These are phyloP conservation scores for Whalleya microplaca DNA, from an alignment of 2,329 filamentous ascomycete genomes.

Conservation along the genomic window DNA sequence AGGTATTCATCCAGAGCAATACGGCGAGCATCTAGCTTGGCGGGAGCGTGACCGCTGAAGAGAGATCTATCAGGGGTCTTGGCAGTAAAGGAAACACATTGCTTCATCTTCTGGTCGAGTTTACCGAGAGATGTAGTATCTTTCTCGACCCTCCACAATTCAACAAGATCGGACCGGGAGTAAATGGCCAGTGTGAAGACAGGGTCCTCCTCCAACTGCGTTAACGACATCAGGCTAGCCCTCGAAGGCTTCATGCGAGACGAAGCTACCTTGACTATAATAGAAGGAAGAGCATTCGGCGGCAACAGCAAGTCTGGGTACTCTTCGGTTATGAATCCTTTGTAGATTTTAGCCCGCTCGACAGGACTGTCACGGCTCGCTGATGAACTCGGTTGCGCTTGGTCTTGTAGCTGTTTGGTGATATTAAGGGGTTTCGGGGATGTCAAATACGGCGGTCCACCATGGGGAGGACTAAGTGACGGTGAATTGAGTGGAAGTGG, in stretches of 20 bases:
- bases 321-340: constrained; percentile 80
- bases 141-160: constrained; percentile 95
- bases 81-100: constrained; percentile 71
- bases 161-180: constrained; percentile 72
- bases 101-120: constrained; percentile 80
- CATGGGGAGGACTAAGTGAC: constrained; percentile 61
- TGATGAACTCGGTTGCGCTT: constrained; percentile 34
- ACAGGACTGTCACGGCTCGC: constrained; percentile 43
- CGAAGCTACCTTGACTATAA: constrained; percentile 86
- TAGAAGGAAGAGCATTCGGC: constrained; percentile 84
- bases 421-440: constrained; percentile 48
- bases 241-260: constrained; percentile 93
- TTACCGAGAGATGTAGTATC: constrained; percentile 79
- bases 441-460: constrained; percentile 39
- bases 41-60: constrained; percentile 91
- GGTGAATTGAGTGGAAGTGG: constrained; percentile 73
- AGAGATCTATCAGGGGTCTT: constrained; percentile 82
- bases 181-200: constrained; percentile 91
- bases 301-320: constrained; percentile 84
- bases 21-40: constrained; percentile 87
- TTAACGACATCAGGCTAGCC: constrained; percentile 79
- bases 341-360: constrained; percentile 64
- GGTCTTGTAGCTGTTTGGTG: constrained; percentile 39
- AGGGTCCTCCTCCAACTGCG: constrained; percentile 84
- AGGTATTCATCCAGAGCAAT: constrained; percentile 83